Evolutionary conservation across 1,139 yeast species (phyloP).

Genomic region (Hyphopichia fennica): DNA sequence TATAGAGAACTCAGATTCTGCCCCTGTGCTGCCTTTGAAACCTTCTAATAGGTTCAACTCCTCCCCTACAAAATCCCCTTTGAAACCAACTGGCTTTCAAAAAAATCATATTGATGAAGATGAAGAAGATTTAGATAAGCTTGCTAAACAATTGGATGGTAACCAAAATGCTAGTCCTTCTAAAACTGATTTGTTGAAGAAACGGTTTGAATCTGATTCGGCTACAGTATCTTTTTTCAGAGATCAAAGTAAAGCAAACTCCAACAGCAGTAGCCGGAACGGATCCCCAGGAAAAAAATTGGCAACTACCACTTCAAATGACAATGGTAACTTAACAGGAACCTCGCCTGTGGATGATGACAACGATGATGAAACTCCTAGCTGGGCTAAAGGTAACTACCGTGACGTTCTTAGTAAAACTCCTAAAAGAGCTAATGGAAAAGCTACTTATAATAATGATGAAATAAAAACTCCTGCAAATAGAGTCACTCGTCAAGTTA

Average conservation of each 20-base stretch:
- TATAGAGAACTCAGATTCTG: conserved; percentile 21
- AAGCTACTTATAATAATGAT: neutral
- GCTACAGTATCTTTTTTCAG: conserved; percentile 48
- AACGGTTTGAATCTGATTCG: conserved; percentile 45
- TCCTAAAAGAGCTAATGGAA: conserved; percentile 1
- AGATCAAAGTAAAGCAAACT: conserved; percentile 21
- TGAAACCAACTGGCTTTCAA: conserved; percentile 5
- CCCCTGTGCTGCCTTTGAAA: conserved; percentile 27
- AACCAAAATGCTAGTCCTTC: conserved; percentile 26
- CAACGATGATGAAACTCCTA: conserved; percentile 18
- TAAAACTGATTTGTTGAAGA: conserved; percentile 29
- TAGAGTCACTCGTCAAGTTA: neutral
- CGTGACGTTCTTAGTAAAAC: conserved; percentile 6
- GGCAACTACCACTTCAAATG: conserved; percentile 13
- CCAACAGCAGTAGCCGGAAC: conserved; percentile 19
- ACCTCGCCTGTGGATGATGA: neutral
- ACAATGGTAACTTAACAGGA: conserved; percentile 15
- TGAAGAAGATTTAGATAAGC: conserved; percentile 37
- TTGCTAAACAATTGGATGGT: conserved; percentile 40
- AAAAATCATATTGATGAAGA: conserved; percentile 10
- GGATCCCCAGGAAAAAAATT: conserved; percentile 21
- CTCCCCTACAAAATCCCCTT: conserved; percentile 8
- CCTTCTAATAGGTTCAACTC: conserved; percentile 32
- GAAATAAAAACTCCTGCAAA: conserved; percentile 2
- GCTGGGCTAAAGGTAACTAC: conserved; percentile 23